Percentiles rank a stretch among this genome's conserved stretches.
Evolutionary conservation across 192 early-diverging fungal genomes (phyloP).

Genomic region (Anaeromyces robustus): DNA sequence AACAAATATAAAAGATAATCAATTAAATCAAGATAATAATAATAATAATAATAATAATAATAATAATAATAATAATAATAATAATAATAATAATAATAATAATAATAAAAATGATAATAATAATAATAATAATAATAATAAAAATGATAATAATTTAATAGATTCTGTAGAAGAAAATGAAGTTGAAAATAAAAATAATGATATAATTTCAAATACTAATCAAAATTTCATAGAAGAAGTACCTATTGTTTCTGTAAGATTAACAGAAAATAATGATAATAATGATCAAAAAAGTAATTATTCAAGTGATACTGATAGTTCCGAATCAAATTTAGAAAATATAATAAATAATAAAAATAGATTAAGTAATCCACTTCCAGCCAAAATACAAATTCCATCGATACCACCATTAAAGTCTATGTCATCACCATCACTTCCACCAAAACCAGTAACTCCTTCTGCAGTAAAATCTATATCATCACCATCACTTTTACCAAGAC

Average conservation of each 20-base stretch:
- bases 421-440: background rate
- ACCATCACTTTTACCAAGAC: too few relatives aligned
- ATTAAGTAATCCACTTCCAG: background rate
- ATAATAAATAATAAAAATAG: too few relatives aligned
- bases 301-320: background rate
- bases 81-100: too few relatives aligned
- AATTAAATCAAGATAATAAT: background rate
- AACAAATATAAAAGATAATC: too few relatives aligned
- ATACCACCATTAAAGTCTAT: background rate
- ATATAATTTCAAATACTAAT: background rate
- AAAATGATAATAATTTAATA: too few relatives aligned
- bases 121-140: too few relatives aligned
- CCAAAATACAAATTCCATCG: background rate
- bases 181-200: background rate
- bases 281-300: background rate
- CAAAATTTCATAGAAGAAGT: background rate
- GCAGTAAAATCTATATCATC: too few relatives aligned
- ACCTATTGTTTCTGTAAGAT: background rate
- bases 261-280: background rate
- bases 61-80: too few relatives aligned
- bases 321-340: too few relatives aligned
- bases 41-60: background rate
- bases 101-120: too few relatives aligned
- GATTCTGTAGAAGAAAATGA: too few relatives aligned
- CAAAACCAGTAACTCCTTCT: background rate